Percentiles rank a stretch among this genome's conserved stretches.
Evolutionary conservation across 495 filamentous ascomycete species (phyloP).

Genomic region (Patellaria atrata): DNA sequence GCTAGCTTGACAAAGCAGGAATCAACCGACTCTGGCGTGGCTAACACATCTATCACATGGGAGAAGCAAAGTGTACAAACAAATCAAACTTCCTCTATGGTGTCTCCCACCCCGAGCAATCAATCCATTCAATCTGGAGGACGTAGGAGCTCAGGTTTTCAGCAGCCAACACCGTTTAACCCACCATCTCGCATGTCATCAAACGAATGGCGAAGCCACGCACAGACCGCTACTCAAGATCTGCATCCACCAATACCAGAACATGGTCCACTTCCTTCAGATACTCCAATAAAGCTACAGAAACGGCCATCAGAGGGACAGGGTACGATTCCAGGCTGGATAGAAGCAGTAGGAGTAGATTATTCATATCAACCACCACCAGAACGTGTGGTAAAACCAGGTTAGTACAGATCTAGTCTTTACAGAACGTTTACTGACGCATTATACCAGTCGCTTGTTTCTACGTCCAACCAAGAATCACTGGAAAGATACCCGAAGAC

Average conservation of each 20-base stretch:
- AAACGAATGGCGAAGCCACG: slow-evolving; percentile 40
- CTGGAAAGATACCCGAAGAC: slow-evolving; percentile 36
- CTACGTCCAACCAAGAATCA: slow-evolving; percentile 54
- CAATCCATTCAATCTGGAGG: slow-evolving; percentile 21
- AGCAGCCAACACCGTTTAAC: slow-evolving; percentile 23
- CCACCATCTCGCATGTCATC: slow-evolving; percentile 24
- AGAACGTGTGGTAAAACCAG: slow-evolving; percentile 53
- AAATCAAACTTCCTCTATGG: slow-evolving; percentile 31
- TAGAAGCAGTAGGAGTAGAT: slow-evolving; percentile 86
- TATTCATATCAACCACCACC: slow-evolving; percentile 65
- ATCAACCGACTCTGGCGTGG: slow-evolving; percentile 38
- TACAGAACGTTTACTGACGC: slow-evolving; percentile 1
- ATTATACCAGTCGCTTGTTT: slow-evolving; percentile 60
- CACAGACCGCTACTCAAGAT: slow-evolving; percentile 36
- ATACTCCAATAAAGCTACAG: slow-evolving; percentile 39
- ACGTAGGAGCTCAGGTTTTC: slow-evolving; percentile 24
- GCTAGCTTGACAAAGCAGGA: slow-evolving; percentile 39
- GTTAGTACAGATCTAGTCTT: slow-evolving; percentile 30
- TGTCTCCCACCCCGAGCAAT: slow-evolving; percentile 27
- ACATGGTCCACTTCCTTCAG: slow-evolving; percentile 26
- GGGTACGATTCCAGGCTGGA: slow-evolving; percentile 57
- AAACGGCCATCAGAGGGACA: slow-evolving; percentile 20
- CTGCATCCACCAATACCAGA: slow-evolving; percentile 22
- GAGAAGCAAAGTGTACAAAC: slow-evolving; percentile 41
- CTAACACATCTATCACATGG: slow-evolving; percentile 42